These are phyloP conservation scores for Pseudopyricularia javanii DNA, from an alignment of 2,329 filamentous ascomycete genomes.

Conservation along the genomic window DNA sequence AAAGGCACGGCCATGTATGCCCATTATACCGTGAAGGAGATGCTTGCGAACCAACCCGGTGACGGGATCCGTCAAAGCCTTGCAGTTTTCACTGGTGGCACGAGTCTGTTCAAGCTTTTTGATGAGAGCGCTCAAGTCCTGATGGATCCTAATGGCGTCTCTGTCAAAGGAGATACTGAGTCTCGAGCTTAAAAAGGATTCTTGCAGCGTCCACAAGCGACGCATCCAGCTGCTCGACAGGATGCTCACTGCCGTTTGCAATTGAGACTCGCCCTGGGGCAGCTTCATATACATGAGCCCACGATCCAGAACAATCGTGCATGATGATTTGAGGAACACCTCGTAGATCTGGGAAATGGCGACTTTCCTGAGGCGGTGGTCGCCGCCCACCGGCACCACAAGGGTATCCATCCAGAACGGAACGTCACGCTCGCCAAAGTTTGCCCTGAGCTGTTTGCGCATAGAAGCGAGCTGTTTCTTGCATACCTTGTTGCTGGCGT, in stretches of 20 bases:
- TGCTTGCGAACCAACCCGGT: not conserved
- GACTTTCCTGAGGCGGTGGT: not conserved
- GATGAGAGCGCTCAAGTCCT: not conserved
- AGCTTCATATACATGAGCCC: not conserved
- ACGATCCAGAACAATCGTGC: not conserved
- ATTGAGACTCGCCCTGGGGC: not conserved
- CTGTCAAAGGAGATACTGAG: not conserved
- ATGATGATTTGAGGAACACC: not conserved
- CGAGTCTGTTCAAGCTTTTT: not conserved
- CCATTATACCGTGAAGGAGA: too few species aligned
- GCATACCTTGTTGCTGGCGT: not conserved
- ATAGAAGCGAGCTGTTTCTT: not conserved
- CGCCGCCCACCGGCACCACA: not conserved
- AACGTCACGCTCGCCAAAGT: not conserved
- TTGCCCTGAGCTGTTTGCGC: not conserved
- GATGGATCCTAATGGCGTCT: not conserved
- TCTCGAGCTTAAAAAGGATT: not conserved
- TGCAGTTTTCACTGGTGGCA: too few species aligned
- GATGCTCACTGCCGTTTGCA: not conserved
- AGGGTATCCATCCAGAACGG: constrained; percentile 3
- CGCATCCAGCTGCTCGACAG: not conserved
- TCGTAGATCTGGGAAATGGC: not conserved
- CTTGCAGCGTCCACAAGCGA: constrained; percentile 1
- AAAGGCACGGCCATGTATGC: too few species aligned
- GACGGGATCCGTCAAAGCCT: not conserved